phyloP scores from a whole-genome alignment of 2,329 filamentous ascomycete genomes.

The Xylariaceae sp. region DNA sequence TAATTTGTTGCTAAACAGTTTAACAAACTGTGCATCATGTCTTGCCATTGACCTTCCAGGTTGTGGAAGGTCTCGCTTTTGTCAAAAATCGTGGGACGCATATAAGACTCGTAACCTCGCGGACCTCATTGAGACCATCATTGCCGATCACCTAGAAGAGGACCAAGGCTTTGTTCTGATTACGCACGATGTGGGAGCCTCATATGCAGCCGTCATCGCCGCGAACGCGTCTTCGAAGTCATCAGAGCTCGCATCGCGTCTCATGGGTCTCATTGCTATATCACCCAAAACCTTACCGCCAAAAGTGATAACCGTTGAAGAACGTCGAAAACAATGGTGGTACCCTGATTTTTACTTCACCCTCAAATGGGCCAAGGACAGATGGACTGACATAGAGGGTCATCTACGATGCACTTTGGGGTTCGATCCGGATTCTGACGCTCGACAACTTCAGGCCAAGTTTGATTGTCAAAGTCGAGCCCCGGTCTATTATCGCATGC shows the following conservation, averaged over 20 bases:
- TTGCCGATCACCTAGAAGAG: conserved; percentile 67
- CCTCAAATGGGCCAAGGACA: conserved; percentile 72
- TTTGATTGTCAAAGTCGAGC: conserved; percentile 84
- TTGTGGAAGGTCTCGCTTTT: conserved; percentile 76
- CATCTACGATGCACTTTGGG: too few species aligned
- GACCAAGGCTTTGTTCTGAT: conserved; percentile 75
- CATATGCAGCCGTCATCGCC: conserved; percentile 69
- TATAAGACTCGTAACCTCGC: conserved; percentile 74
- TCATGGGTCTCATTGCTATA: conserved; percentile 75
- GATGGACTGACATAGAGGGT: too few species aligned
- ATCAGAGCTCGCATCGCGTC: conserved; percentile 53
- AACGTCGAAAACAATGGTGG: conserved; percentile 56
- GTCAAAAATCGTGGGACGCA: conserved; percentile 66
- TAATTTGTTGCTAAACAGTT: conserved; percentile 71
- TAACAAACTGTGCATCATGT: conserved; percentile 79
- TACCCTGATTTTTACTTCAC: conserved; percentile 72
- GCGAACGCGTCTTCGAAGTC: conserved; percentile 43
- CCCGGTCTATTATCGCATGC: conserved; percentile 78
- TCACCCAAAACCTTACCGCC: conserved; percentile 71
- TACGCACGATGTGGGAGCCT: conserved; percentile 87
- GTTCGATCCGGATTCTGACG: conserved; percentile 58
- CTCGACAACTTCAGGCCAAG: conserved; percentile 63
- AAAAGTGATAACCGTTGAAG: conserved; percentile 46
- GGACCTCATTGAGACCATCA: conserved; percentile 69
- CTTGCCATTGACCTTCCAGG: conserved; percentile 87